Conservation (phyloP, 352 stramenopile genomes). For the Phytophthora nicotianae region DNA sequence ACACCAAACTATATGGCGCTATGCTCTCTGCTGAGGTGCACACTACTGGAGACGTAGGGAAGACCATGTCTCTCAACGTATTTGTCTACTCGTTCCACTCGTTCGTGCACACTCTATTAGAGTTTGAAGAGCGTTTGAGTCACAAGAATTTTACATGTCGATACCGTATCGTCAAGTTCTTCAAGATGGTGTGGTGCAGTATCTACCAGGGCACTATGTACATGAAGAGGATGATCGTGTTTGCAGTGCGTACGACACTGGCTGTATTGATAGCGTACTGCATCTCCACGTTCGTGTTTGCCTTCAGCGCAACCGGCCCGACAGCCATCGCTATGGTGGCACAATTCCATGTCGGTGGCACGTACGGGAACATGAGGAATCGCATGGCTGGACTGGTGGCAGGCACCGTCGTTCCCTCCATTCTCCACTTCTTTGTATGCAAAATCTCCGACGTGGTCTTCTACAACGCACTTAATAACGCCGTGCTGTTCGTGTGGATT, state of each 20-base stretch:
- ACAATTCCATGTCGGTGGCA: slow-evolving; percentile 63
- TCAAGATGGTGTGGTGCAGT: slow-evolving; percentile 45
- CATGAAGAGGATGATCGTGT: slow-evolving; percentile 45
- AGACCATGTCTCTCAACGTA: slow-evolving; percentile 73
- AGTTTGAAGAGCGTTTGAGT: slow-evolving; percentile 69
- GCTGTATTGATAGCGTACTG: slow-evolving; percentile 59
- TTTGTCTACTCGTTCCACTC: slow-evolving; percentile 85
- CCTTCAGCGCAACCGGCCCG: slow-evolving; percentile 60
- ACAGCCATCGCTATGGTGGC: slow-evolving; percentile 74
- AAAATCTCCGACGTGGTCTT: slow-evolving; percentile 43
- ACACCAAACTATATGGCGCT: slow-evolving; percentile 56
- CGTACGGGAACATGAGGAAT: slow-evolving; percentile 72
- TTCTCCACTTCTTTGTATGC: slow-evolving; percentile 77
- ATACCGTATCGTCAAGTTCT: slow-evolving; percentile 54
- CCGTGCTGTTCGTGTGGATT: slow-evolving; percentile 65
- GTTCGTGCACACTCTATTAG: slow-evolving; percentile 61
- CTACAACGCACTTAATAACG: slow-evolving; percentile 70
- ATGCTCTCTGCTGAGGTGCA: slow-evolving; percentile 45
- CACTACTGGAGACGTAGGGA: slow-evolving; percentile 50
- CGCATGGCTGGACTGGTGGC: slow-evolving; percentile 69
- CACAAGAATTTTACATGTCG: slow-evolving; percentile 60
- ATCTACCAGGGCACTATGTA: slow-evolving; percentile 52
- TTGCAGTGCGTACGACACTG: slow-evolving; percentile 61
- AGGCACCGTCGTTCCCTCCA: slow-evolving; percentile 71
- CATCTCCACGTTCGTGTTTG: slow-evolving; percentile 69